These are phyloP conservation scores for Kurtzmaniella quercitrusa DNA, from an alignment of 1,139 yeast species.

Conservation along the genomic window DNA sequence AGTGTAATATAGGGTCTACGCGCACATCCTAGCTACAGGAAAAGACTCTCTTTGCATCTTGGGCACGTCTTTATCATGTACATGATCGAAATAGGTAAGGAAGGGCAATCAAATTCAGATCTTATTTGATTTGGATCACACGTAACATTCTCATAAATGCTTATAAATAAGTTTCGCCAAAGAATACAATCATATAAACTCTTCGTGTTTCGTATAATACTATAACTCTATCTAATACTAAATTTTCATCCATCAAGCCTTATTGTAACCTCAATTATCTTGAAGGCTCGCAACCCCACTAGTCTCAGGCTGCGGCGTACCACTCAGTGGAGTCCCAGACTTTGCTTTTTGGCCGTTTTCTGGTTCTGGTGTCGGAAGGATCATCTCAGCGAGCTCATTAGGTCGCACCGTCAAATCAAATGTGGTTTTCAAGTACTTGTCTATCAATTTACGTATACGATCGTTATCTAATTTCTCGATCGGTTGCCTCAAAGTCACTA, in stretches of 20 bases:
- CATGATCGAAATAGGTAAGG: not conserved
- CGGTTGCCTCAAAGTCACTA: conserved; percentile 33
- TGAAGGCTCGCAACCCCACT: too few species aligned
- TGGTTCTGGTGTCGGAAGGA: not conserved
- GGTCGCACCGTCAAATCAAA: conserved; percentile 16
- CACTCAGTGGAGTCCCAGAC: not conserved
- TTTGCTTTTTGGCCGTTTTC: conserved; percentile 3
- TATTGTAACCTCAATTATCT: not conserved
- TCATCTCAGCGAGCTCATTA: conserved; percentile 11
- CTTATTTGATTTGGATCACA: too few species aligned
- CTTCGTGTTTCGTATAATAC: too few species aligned
- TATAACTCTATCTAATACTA: not conserved
- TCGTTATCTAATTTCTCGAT: conserved; percentile 16
- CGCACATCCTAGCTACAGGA: not conserved
- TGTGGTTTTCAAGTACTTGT: conserved; percentile 19
- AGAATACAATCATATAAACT: too few species aligned
- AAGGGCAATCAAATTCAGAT: not conserved
- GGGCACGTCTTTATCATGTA: not conserved
- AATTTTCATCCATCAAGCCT: not conserved
- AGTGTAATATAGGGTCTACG: not conserved
- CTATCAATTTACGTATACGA: conserved; percentile 19
- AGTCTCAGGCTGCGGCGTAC: not conserved
- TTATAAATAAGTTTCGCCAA: too few species aligned
- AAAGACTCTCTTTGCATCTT: not conserved
- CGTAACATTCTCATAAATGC: too few species aligned